Evolutionary conservation across 2,329 filamentous ascomycete species (phyloP).

Genomic region (Trichoderma hamatum): DNA sequence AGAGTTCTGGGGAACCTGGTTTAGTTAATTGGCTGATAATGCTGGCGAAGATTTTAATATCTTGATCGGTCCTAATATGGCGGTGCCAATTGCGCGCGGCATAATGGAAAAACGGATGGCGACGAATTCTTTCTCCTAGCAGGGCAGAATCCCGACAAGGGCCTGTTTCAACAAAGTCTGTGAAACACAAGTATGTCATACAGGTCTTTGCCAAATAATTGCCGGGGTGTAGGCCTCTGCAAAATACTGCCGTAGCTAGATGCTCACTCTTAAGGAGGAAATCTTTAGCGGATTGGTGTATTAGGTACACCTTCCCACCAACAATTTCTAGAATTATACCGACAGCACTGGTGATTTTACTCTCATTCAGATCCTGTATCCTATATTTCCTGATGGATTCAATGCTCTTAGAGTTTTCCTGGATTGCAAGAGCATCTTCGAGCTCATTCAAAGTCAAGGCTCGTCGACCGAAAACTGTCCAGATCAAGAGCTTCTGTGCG

Average conservation of each 20-base stretch:
- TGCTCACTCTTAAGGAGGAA: neutral
- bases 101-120: neutral
- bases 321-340: neutral
- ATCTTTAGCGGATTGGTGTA: neutral
- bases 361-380: neutral
- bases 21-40: neutral
- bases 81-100: conserved; percentile 8
- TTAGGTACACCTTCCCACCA: neutral
- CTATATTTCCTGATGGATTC: neutral
- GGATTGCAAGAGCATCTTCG: conserved; percentile 2
- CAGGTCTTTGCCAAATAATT: neutral
- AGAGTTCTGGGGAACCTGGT: neutral
- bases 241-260: neutral
- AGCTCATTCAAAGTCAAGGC: neutral
- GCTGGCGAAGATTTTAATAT: neutral
- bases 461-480: neutral
- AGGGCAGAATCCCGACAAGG: neutral
- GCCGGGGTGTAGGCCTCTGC: neutral
- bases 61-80: neutral
- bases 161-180: neutral
- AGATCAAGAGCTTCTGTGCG: neutral
- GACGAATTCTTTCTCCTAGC: neutral
- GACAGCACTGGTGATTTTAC: neutral
- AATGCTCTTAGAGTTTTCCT: neutral
- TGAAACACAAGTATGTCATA: conserved; percentile 5